Conservation (phyloP, 208 protist genomes). For the Phytomonas sp. region DNA sequence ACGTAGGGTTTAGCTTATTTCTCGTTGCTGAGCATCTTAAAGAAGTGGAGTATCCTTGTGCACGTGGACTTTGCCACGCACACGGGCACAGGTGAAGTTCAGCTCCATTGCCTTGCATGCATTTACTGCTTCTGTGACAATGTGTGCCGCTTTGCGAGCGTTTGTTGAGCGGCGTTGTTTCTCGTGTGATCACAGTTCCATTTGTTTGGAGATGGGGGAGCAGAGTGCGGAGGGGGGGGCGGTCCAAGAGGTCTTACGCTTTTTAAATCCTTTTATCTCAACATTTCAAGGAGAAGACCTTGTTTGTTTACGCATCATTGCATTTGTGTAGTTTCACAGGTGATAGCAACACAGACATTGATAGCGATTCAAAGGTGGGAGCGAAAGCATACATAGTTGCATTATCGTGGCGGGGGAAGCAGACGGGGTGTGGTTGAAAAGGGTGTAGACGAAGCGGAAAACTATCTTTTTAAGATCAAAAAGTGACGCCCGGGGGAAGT, state of each 20-base stretch:
- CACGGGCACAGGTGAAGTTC: not conserved
- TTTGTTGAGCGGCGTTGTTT: not conserved
- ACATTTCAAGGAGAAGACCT: not conserved
- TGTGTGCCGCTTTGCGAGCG: not conserved
- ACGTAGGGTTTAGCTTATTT: not conserved
- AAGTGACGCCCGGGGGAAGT: not conserved
- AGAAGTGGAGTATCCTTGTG: not conserved
- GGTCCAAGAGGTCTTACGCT: not conserved
- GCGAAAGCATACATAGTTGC: not conserved
- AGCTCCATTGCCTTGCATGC: not conserved
- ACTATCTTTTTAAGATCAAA: not conserved
- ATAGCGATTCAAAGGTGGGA: not conserved
- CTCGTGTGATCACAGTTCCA: not conserved
- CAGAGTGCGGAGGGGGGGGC: no score
- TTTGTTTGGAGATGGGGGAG: not conserved
- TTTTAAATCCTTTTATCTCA: no score
- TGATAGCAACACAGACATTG: conserved; percentile 3
- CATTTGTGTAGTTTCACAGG: conserved; percentile 12
- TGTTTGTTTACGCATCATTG: conserved; percentile 1
- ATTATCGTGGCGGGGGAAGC: not conserved
- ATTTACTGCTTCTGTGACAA: not conserved
- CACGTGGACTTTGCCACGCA: not conserved
- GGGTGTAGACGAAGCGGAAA: conserved; percentile 11
- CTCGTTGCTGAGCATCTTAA: not conserved
- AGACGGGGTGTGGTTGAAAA: conserved; percentile 7